phyloP scores from a whole-genome alignment of 2,329 filamentous ascomycete species.

The Talaromyces sp. region DNA sequence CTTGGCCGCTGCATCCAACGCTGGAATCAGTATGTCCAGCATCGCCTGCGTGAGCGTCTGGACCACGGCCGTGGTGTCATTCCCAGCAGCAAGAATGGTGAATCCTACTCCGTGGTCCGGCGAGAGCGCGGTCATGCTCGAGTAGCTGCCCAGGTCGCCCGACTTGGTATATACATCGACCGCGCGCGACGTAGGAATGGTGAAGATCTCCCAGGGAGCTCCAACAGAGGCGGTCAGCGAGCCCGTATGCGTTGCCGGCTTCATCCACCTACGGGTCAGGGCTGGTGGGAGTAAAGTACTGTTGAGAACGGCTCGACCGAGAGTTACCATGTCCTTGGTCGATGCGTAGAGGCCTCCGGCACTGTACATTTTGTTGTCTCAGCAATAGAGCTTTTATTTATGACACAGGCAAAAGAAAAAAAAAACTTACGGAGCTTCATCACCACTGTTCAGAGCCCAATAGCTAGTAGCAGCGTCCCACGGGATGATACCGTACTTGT shows the following conservation, averaged over 20 bases:
- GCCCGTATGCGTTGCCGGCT: constrained; percentile 34
- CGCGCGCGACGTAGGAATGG: constrained; percentile 11
- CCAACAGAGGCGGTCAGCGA: constrained; percentile 34
- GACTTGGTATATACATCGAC: constrained; percentile 20
- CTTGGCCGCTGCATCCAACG: constrained; percentile 18
- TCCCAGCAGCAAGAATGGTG: constrained; percentile 17
- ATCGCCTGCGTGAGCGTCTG: constrained; percentile 17
- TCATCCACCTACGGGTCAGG: constrained; percentile 42
- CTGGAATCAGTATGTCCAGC: constrained; percentile 13
- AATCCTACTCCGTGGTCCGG: constrained; percentile 23
- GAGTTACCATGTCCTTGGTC: constrained; percentile 33
- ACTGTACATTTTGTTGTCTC: constrained; percentile 11
- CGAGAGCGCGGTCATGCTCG: constrained; percentile 17
- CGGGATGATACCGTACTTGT: constrained; percentile 31
- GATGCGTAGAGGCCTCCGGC: constrained; percentile 44
- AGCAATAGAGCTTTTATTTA: neutral
- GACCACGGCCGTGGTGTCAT: constrained; percentile 9
- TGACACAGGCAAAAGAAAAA: neutral
- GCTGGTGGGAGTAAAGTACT: constrained; percentile 30
- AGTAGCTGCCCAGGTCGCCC: constrained; percentile 20
- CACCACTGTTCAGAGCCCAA: constrained; percentile 35
- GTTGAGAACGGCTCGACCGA: constrained; percentile 40
- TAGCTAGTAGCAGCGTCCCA: constrained; percentile 16
- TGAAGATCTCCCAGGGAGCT: constrained; percentile 40
- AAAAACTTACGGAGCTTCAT: constrained; percentile 35